A percentile compares a stretch with the other conserved stretches of the same genome.
These are phyloP conservation scores for Diaporthe eres DNA, from an alignment of 2,329 filamentous ascomycete genomes.

Conservation along the genomic window DNA sequence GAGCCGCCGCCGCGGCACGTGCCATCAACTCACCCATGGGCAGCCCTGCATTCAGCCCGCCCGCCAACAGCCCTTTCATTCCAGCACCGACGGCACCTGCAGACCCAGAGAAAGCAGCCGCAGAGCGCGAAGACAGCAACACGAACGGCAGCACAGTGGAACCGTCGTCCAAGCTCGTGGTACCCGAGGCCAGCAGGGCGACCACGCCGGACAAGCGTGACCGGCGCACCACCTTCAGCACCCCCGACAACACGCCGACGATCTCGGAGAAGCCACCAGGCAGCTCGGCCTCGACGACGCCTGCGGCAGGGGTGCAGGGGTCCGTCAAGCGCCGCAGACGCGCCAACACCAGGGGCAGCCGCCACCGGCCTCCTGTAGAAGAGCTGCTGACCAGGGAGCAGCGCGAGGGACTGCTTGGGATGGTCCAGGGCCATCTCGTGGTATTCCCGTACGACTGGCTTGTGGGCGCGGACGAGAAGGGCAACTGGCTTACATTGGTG, in stretches of 20 bases:
- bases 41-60: slow-evolving; percentile 34
- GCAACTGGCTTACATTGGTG: slow-evolving; percentile 97
- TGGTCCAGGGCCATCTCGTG: slow-evolving; percentile 91
- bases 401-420: slow-evolving; percentile 83
- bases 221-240: slow-evolving; percentile 70
- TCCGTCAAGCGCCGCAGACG: slow-evolving; percentile 75
- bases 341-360: slow-evolving; percentile 78
- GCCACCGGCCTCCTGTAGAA: slow-evolving; percentile 74
- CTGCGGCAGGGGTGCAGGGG: slow-evolving; percentile 52
- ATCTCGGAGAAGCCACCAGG: slow-evolving; percentile 55
- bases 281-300: slow-evolving; percentile 41
- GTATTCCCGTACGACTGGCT: slow-evolving; percentile 98
- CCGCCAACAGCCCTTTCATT: slow-evolving; percentile 32
- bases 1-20: slow-evolving; percentile 48
- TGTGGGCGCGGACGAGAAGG: slow-evolving; percentile 88
- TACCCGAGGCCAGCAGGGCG: slow-evolving; percentile 43
- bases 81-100: slow-evolving; percentile 40
- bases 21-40: slow-evolving; percentile 44
- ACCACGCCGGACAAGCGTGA: slow-evolving; percentile 49
- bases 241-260: slow-evolving; percentile 53
- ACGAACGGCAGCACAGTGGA: slow-evolving; percentile 39
- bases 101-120: slow-evolving; percentile 42
- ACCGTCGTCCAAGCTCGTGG: slow-evolving; percentile 37
- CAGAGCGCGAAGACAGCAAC: slow-evolving; percentile 44
- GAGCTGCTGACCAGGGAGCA: slow-evolving; percentile 82